Conservation (phyloP, 2,329 filamentous ascomycete species). For the Colletotrichum sp. region DNA sequence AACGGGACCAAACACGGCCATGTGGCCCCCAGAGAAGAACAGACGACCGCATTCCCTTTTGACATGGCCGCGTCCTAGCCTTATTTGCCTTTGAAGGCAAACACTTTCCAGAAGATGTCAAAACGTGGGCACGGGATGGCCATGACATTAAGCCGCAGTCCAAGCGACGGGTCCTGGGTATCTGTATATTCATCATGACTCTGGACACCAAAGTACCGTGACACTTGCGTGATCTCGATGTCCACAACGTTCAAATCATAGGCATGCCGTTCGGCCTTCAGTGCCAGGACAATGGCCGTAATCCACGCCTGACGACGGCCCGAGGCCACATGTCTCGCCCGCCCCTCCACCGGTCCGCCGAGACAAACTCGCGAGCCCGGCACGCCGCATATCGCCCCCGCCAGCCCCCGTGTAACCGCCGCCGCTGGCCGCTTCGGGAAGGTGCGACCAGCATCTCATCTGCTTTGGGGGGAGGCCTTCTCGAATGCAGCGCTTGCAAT, state of each 20-base stretch:
- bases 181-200: neutral
- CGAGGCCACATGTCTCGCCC: neutral
- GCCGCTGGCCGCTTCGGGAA: neutral
- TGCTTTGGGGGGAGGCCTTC: neutral
- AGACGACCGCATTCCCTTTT: neutral
- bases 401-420: neutral
- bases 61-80: neutral
- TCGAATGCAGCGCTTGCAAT: neutral
- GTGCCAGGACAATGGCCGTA: neutral
- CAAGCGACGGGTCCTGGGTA: neutral
- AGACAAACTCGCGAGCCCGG: neutral
- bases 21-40: neutral
- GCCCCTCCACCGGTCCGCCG: neutral
- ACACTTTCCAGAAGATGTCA: constrained; percentile 5
- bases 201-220: neutral
- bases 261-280: neutral
- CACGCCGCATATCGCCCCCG: neutral
- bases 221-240: neutral
- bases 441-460: neutral
- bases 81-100: neutral
- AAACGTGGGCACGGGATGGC: neutral
- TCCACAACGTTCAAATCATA: neutral
- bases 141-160: neutral
- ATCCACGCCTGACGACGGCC: neutral
- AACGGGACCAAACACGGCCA: constrained; percentile 1